Evolutionary conservation across 1,139 yeast species (phyloP).

Genomic region (Suhomyces taliae): DNA sequence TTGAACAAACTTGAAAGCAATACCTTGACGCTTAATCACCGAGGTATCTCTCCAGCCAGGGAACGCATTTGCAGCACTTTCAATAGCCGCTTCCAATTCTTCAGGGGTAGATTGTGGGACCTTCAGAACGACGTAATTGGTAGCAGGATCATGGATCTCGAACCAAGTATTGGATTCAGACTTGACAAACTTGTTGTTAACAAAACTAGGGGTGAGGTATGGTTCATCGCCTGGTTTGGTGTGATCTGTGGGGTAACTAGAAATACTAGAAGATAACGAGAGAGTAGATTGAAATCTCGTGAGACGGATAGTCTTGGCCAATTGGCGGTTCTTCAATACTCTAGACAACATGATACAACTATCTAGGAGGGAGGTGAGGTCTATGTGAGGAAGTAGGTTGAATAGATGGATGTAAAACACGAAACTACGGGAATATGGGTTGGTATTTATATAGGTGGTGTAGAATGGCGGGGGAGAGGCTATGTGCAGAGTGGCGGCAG

Average conservation of each 20-base stretch:
- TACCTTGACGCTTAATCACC: slow-evolving; percentile 69
- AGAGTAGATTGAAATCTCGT: slow-evolving; percentile 24
- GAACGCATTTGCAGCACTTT: slow-evolving; percentile 63
- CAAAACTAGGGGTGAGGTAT: slow-evolving; percentile 54
- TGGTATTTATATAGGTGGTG: background rate
- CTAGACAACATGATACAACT: slow-evolving; percentile 11
- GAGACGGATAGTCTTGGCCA: slow-evolving; percentile 6
- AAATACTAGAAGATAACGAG: slow-evolving; percentile 33
- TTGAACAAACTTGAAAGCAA: slow-evolving; percentile 70
- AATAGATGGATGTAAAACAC: background rate
- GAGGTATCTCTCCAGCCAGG: slow-evolving; percentile 59
- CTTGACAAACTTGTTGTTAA: slow-evolving; percentile 58
- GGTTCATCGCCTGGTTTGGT: slow-evolving; percentile 41
- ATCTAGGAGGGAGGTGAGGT: no score
- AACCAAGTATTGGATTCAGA: slow-evolving; percentile 62
- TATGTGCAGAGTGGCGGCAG: background rate
- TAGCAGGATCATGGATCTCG: slow-evolving; percentile 77
- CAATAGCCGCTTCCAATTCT: slow-evolving; percentile 68
- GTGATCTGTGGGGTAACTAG: slow-evolving; percentile 50
- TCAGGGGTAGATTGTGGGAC: slow-evolving; percentile 73
- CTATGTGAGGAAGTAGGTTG: background rate
- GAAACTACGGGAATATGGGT: background rate
- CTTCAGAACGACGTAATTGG: slow-evolving; percentile 61
- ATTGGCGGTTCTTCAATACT: slow-evolving; percentile 6
- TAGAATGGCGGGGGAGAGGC: background rate